phyloP scores from a whole-genome alignment of 139 green algal species.

The Chlorella sp. region DNA sequence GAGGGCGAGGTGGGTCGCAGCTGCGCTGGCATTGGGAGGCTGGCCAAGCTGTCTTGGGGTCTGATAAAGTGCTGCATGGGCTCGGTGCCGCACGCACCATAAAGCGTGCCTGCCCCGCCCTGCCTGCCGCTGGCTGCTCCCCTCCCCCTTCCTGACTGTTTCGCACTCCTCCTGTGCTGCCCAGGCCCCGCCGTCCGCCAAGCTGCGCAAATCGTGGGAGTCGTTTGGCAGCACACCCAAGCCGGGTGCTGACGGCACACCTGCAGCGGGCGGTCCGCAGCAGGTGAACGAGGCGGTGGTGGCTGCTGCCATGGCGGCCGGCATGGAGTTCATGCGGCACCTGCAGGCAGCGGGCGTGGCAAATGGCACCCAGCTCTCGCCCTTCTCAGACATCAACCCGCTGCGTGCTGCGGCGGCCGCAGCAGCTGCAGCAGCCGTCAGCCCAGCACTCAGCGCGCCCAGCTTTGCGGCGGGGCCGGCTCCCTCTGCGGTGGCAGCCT shows the following conservation, averaged over 20 bases:
- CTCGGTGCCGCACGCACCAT: no score
- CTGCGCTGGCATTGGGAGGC: no score
- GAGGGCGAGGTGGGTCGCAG: no score
- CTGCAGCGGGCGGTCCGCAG: background rate
- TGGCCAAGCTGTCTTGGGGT: no score
- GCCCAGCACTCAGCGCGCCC: background rate
- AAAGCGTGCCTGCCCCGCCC: no score
- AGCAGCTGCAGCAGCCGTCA: background rate
- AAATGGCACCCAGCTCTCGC: background rate
- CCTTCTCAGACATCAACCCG: conserved; percentile 6
- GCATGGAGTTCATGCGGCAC: conserved; percentile 24
- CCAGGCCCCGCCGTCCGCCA: no score
- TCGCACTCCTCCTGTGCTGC: no score
- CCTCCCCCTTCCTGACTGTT: no score
- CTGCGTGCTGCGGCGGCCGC: background rate
- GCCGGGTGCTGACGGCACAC: background rate
- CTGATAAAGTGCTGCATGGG: no score
- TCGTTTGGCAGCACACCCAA: background rate
- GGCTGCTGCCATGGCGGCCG: conserved; percentile 12
- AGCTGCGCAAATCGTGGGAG: conserved; percentile 11
- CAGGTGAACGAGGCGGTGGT: conserved; percentile 17
- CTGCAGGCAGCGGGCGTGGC: background rate
- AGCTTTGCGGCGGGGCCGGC: background rate
- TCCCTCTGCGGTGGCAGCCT: background rate
- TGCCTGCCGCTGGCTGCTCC: no score